Percentiles rank a stretch among this genome's conserved stretches.
Conservation (phyloP, 2,329 filamentous ascomycete species). For the Fusarium beomiforme region DNA sequence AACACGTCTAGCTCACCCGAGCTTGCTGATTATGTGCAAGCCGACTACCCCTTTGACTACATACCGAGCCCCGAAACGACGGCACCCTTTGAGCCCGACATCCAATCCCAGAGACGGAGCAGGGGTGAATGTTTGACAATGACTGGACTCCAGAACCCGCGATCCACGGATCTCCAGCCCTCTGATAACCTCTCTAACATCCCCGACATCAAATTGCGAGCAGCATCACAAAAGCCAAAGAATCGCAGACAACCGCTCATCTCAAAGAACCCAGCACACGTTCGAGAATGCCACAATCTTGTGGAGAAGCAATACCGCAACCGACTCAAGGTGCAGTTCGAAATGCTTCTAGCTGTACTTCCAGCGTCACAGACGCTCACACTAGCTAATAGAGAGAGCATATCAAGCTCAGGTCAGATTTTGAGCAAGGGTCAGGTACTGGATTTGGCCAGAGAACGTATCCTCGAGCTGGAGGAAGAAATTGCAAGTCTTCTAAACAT, state of each 20-base stretch:
- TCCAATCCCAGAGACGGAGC: accelerated
- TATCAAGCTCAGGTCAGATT: not conserved
- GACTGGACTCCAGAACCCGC: accelerated
- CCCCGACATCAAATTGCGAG: not conserved
- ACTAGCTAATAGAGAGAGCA: not conserved
- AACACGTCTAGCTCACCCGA: not conserved
- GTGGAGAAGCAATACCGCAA: not conserved
- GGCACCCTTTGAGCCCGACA: accelerated
- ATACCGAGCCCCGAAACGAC: not conserved
- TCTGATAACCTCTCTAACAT: too few species aligned
- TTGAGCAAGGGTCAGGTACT: not conserved
- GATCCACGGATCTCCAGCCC: too few species aligned
- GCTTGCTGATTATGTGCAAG: not conserved
- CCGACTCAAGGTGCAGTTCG: not conserved
- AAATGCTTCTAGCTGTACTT: not conserved
- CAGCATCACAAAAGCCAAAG: not conserved
- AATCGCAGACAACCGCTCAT: not conserved
- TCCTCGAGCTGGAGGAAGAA: not conserved
- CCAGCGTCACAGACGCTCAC: not conserved
- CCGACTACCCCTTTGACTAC: not conserved
- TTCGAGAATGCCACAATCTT: not conserved
- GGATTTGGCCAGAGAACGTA: not conserved
- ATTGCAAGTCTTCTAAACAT: too few species aligned
- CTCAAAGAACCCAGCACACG: not conserved
- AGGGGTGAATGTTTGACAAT: accelerated